phyloP scores from a whole-genome alignment of 495 filamentous ascomycete species.

The Trichoderma reesei region DNA sequence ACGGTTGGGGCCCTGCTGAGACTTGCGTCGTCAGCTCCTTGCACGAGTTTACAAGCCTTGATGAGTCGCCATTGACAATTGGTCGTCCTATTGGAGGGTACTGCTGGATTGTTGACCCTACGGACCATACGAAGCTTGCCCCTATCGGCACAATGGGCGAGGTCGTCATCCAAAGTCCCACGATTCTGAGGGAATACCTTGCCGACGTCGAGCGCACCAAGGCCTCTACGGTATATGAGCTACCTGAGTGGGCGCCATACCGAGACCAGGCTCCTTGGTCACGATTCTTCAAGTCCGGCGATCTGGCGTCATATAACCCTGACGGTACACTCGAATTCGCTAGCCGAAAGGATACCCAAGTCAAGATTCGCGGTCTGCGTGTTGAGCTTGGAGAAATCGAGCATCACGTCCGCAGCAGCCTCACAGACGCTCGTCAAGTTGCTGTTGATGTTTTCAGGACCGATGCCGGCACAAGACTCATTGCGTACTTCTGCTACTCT shows the following conservation, averaged over 20 bases:
- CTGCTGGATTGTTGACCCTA: slow-evolving; percentile 48
- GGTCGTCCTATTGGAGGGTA: slow-evolving; percentile 36
- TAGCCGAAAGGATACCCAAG: slow-evolving; percentile 30
- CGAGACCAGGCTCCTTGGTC: slow-evolving; percentile 11
- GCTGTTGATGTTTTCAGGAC: slow-evolving; percentile 35
- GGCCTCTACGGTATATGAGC: neutral
- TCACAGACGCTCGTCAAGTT: slow-evolving; percentile 22
- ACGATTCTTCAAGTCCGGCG: slow-evolving; percentile 40
- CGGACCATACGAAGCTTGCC: slow-evolving; percentile 35
- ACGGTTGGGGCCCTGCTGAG: slow-evolving; percentile 19
- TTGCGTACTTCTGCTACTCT: slow-evolving; percentile 4
- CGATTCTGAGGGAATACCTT: slow-evolving; percentile 36
- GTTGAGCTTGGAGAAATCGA: slow-evolving; percentile 36
- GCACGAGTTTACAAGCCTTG: slow-evolving; percentile 14
- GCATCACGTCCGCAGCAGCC: slow-evolving; percentile 13
- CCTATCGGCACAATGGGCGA: slow-evolving; percentile 42
- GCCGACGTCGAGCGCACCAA: slow-evolving; percentile 25
- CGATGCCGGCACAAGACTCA: neutral
- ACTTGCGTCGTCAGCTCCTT: slow-evolving; percentile 29
- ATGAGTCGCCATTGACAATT: slow-evolving; percentile 28
- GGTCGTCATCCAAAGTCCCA: slow-evolving; percentile 33
- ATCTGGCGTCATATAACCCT: slow-evolving; percentile 42
- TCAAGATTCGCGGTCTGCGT: slow-evolving; percentile 32
- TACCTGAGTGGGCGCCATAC: slow-evolving; percentile 7
- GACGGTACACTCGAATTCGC: slow-evolving; percentile 25